Evolutionary conservation across 1,284 basidiomycete species (phyloP).

Genomic region (Apiotrichum laibachii): DNA sequence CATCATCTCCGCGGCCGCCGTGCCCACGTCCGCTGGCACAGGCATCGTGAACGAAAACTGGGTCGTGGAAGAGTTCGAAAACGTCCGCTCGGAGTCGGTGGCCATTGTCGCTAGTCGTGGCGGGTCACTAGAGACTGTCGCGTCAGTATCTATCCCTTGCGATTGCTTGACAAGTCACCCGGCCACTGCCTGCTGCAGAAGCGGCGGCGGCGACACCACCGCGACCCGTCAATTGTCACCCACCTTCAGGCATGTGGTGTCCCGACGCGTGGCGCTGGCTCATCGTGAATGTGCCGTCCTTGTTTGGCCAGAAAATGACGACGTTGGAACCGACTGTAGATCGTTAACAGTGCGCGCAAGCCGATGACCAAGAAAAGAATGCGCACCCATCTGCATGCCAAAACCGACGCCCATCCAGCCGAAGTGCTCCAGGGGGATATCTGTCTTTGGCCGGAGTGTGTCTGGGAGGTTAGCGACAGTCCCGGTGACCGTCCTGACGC

Average conservation of each 20-base stretch:
- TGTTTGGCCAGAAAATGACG: slow-evolving; percentile 66
- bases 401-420: slow-evolving; percentile 17
- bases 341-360: not conserved
- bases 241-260: slow-evolving; percentile 56
- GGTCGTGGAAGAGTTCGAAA: slow-evolving; percentile 30
- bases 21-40: slow-evolving; percentile 40
- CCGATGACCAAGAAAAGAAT: not conserved
- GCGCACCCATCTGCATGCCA: slow-evolving; percentile 17
- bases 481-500: not conserved
- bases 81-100: slow-evolving; percentile 43
- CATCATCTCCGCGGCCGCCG: slow-evolving; percentile 34
- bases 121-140: slow-evolving; percentile 48
- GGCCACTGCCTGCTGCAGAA: too few relatives aligned
- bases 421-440: slow-evolving; percentile 6
- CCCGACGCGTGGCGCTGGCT: slow-evolving; percentile 59
- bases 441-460: not conserved
- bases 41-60: slow-evolving; percentile 57
- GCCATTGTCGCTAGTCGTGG: slow-evolving; percentile 54
- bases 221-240: not conserved
- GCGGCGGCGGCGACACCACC: too few relatives aligned
- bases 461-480: not conserved
- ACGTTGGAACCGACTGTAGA: slow-evolving; percentile 54
- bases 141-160: not conserved
- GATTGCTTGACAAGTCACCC: too few relatives aligned
- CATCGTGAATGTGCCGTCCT: slow-evolving; percentile 58